Evolutionary conservation across 352 stramenopile species (phyloP).

Genomic region (Globisporangium echinulatum): DNA sequence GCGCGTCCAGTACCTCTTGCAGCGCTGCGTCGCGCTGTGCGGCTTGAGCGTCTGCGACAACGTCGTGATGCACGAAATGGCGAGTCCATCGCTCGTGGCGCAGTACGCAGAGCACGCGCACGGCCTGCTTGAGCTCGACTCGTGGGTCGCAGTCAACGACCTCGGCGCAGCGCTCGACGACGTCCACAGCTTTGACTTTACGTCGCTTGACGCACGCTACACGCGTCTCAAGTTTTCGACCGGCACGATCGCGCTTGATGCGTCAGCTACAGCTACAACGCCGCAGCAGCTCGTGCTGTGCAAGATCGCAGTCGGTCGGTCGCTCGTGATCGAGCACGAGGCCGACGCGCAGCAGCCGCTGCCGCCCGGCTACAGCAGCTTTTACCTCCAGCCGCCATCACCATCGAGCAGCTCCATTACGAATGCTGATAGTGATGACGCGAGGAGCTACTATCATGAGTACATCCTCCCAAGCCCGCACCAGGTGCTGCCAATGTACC

Average conservation of each 20-base stretch:
- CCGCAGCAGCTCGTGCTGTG: conserved; percentile 62
- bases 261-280: conserved; percentile 5
- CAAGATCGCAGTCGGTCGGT: conserved; percentile 64
- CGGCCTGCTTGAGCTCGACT: conserved; percentile 63
- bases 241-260: conserved; percentile 35
- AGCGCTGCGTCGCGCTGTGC: conserved; percentile 36
- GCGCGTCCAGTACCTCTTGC: conserved; percentile 56
- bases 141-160: conserved; percentile 66
- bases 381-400: conserved; percentile 33
- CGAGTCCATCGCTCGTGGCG: conserved; percentile 39
- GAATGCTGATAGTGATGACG: too few species aligned
- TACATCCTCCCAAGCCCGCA: conserved; percentile 63
- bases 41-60: conserved; percentile 48
- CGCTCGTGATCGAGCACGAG: conserved; percentile 41
- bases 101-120: conserved; percentile 49
- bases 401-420: conserved; percentile 1
- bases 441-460: conserved; percentile 49
- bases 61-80: conserved; percentile 69
- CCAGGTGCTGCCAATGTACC: conserved; percentile 64
- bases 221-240: conserved; percentile 64
- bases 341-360: conserved; percentile 31
- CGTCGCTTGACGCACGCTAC: conserved; percentile 32
- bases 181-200: conserved; percentile 48
- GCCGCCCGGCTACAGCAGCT: conserved; percentile 68
- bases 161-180: conserved; percentile 52